Evolutionary conservation across 108 stramenopile species (phyloP), one percentile per base, ranked within the genome.

Genomic region (Chaetoceros tenuissimus): DNA sequence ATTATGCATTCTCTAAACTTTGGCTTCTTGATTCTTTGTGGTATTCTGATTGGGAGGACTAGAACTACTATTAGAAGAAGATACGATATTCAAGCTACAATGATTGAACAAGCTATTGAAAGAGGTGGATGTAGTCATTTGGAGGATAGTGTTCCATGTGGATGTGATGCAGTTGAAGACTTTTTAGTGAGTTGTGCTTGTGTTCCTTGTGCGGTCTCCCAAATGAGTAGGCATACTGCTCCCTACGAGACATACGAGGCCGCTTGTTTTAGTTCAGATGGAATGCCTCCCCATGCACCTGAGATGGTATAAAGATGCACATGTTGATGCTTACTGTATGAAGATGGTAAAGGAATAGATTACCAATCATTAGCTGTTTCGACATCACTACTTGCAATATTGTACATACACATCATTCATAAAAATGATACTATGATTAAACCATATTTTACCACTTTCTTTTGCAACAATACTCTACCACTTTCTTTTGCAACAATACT

Each of bases 181-280:
- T 64, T 30, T 52, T 75, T 71, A 45, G 60, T 57, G 47, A 23
- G 54, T 16, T 69, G 72, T 30, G 75, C 59, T 63, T 80, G 79
- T 48, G 44, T 48, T 19, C 68, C 71, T 40, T 77, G 75, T 51
- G 56, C 62, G 3, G 18, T 67, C 0, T 50, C 67, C 28, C 75
- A 77, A 57, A 65, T 77, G 75, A 63, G 62, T n/a, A 57, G 71
- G 19, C 75, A 77, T 57, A 72, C 71, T 7, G 71, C 71, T 57
- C 65, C 67, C 48, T 63, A 65, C 17, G 55, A 68, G 24, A 44
- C n/a, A 2, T 57, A 67, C 28, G 56, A 40, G 2, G 71, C 63
- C 29, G 18, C 20, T 23, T 72, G 63, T 44, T 68, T 55, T 31
- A 49, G 60, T n/a, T 28, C 47, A 40, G 68, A 60, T 25, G 75